Evolutionary conservation across 2,329 filamentous ascomycete species (phyloP), one percentile per base, ranked within the genome.

Genomic region (Penicillium sp.): DNA sequence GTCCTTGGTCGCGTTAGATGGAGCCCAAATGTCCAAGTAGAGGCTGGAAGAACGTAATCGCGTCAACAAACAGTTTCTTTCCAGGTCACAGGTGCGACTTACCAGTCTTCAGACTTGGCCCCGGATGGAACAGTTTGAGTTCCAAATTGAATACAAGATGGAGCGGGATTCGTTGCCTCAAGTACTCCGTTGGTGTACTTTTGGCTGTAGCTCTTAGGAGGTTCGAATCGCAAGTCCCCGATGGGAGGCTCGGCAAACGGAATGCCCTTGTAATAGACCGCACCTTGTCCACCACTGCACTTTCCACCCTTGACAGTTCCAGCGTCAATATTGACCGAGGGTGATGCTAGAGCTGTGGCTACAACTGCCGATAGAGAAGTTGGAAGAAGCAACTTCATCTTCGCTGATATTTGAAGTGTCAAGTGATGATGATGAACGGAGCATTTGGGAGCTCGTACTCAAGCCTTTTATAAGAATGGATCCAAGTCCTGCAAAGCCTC

Each of bases 351-450:
- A 13, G 39, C 43, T 21, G 54, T 44, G 27, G 53, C 45, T 38
- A 40, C 48, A 24, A 58, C 29, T 3, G 49, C 55, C 31, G 59
- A 48, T 45, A 61, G 22, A 46, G 52, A 16, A 49, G 50, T 39
- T 27, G 45, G 18, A 13, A 50, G 10, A 53, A 53, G 31, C 38
- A 60, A 16, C 42, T 54, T 58, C 53, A 58, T 56, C 80, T 64
- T 87, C 53, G 79, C 81, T 4, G 84, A 85, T 53, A 67, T 84
- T 24, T 75, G 72, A 27, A 76, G 76, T 21, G 77, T 82, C 44
- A 67, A 36, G 13, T 16, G 4, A n/a, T n/a, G 34, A 6, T 34
- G 31, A 34, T n/a, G 13, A n/a, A 6, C n/a, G 14, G 14, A 36
- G 13, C 11, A n/a, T 36, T 36, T 13, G n/a, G 4, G 13, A n/a